Base-by-base conservation (phyloP, 805 yeast species). In the Lipomyces yamanashiensis region DNA sequence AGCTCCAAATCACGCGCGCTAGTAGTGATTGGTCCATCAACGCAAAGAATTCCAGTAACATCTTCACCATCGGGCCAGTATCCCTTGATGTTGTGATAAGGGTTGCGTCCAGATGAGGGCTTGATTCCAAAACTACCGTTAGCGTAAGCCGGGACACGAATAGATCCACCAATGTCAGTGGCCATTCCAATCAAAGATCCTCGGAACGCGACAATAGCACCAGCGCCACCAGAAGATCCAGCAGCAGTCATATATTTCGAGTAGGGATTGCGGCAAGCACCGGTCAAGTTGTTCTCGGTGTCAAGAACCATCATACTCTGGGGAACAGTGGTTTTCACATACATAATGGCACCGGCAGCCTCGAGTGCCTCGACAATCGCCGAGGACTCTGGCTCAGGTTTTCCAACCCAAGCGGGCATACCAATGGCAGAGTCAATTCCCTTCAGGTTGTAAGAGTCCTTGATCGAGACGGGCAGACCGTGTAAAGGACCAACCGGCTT, bases 401-500 rank as follows among this genome's bases (percentile, higher is more conserved):
- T 71, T 54, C 75, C 74, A 8, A 78, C 74, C 62, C 72, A 76
- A 12, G 76, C 77, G 47, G 81, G 80, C 64, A 79, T 78, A 7
- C 86, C 86, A 62, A 82, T 74, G 1, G 83, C 71, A 1, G 86
- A 78, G 4, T 80, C 80, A 36, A 77, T 77, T 2, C 84, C 85
- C 54, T 74, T 74, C 50, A 82, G 64, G 65, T 79, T 77, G 62
- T 81, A 73, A 59, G 80, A 76, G 59, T 81, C 84, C 77, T 12
- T 88, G 63, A 47, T 79, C 69, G 39, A 67, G 17, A 60, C 51
- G 21, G 89, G 90, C 45, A 86, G 75, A 1, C 90, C 90, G 67
- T 86, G 89, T 55, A 87, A 78, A 1, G 88, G 86, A 33, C 89
- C 90, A 23, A 84, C 70, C 1, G 81, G 74, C 63, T 80, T 78